Base-by-base conservation (phyloP, 208 protist genomes). In the Crithidia acanthocephali region DNA sequence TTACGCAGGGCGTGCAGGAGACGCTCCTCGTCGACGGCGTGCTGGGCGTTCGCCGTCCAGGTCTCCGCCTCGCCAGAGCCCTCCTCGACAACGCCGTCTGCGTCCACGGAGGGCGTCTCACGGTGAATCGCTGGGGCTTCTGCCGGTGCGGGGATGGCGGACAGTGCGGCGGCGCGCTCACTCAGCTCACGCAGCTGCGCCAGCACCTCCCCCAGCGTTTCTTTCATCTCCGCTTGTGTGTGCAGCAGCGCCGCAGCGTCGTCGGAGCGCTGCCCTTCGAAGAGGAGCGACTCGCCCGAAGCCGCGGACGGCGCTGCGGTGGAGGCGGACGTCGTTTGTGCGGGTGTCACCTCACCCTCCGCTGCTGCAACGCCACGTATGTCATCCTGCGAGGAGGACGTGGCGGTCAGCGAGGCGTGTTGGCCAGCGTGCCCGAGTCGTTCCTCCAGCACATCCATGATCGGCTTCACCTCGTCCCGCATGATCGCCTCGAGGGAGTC, bases 401-500 rank as follows among this genome's bases (percentile, higher is more conserved):
- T 50, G 45, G 20, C 8, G 16, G 45, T 22, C 45, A 50, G 15
- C 48, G 48, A 48, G 18, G 22, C 22, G 4, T 28, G 22, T 7
- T 55, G 40, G 35, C 37, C 22, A 16, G 52, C 37, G 42, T 42
- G 2, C 40, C 40, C 9, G 35, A 71, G 28, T 1, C 64, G 69
- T 33, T 85, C 74, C 57, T 83, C 76, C 6, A 85, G 67, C 33
- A 73, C 75, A 25, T 89, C 79, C 57, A 81, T 68, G 10, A 92
- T 68, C 1, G 73, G 69, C 28, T 81, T 74, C 33, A 74, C 75
- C 58, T 78, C 71, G 47, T 74, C 74, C 40, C 60, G 76, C 23
- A 86, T 65, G 20, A 84, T 72, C 15, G 62, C 66, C 62, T 87
- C 76, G 58, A 92, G 73, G 22, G 79, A 68, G 33, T 92, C 81